Conservation (phyloP, 257 asterid genomes). For the Solanum pennellii region DNA sequence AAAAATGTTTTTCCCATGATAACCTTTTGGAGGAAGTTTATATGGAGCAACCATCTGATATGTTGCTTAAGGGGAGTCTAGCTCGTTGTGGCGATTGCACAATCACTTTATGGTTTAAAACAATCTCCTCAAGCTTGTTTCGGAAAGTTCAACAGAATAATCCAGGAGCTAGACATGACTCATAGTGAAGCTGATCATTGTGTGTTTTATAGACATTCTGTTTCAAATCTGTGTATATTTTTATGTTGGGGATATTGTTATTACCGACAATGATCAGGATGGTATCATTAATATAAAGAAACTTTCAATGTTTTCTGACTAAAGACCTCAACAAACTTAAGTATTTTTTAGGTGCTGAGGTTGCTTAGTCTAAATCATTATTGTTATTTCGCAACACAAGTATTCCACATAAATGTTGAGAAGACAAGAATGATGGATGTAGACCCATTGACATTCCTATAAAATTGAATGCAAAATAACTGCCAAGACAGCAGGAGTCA, state of each 20-base stretch:
- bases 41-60: background rate
- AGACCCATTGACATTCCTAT: background rate
- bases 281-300: background rate
- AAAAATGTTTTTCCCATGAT: background rate
- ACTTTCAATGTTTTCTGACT: background rate
- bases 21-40: background rate
- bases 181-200: background rate
- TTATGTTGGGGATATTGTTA: background rate
- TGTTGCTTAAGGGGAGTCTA: background rate
- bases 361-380: background rate
- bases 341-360: background rate
- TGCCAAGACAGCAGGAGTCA: background rate
- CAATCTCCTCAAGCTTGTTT: background rate
- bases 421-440: background rate
- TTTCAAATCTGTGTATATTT: background rate
- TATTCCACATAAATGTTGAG: background rate
- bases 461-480: background rate
- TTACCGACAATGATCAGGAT: background rate
- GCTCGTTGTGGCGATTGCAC: background rate
- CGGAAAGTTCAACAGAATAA: background rate
- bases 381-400: background rate
- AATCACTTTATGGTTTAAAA: background rate
- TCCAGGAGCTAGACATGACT: background rate
- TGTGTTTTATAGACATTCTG: background rate
- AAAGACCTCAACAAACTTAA: background rate